Percentiles rank a stretch among this genome's conserved stretches.
These are phyloP conservation scores for Aspergillus homomorphus DNA, from an alignment of 495 filamentous ascomycete species.

Conservation along the genomic window DNA sequence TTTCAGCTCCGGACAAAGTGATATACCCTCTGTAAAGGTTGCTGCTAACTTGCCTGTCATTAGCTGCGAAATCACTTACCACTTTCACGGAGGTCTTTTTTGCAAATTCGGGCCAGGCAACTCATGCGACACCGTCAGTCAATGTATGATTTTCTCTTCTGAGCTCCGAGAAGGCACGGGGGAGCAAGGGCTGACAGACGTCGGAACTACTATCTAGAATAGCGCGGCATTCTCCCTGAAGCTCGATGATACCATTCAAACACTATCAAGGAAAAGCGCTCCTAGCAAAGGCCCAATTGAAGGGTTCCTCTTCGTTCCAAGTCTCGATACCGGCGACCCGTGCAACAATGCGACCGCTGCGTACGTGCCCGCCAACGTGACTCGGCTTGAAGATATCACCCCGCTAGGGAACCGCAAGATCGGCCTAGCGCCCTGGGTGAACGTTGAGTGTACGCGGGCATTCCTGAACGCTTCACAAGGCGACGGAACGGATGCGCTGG, in stretches of 20 bases:
- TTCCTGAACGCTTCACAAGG: constrained; percentile 62
- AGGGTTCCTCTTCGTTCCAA: constrained; percentile 82
- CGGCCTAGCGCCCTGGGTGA: constrained; percentile 88
- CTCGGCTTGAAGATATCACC: constrained; percentile 65
- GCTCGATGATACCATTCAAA: constrained; percentile 60
- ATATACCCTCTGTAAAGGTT: neutral
- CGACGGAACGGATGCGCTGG: constrained; percentile 59
- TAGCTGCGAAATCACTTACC: constrained; percentile 25
- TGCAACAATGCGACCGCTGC: constrained; percentile 57
- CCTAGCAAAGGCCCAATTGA: constrained; percentile 53
- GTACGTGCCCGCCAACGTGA: constrained; percentile 71
- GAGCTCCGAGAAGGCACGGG: neutral
- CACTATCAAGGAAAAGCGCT: constrained; percentile 61
- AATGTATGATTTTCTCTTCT: constrained; percentile 31
- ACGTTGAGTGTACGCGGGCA: constrained; percentile 59
- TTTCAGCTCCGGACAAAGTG: neutral
- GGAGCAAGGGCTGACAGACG: neutral
- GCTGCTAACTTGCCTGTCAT: constrained; percentile 21
- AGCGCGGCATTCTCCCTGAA: constrained; percentile 63
- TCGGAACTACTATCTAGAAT: constrained; percentile 38
- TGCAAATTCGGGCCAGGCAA: constrained; percentile 36
- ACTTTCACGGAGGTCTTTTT: constrained; percentile 38
- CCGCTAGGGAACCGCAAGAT: constrained; percentile 54
- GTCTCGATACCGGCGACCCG: constrained; percentile 49
- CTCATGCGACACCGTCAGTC: constrained; percentile 32